Percentiles rank a stretch among this genome's conserved stretches.
Conservation (phyloP, 306 rosid species). For the Amphicarpaea edgeworthii region DNA sequence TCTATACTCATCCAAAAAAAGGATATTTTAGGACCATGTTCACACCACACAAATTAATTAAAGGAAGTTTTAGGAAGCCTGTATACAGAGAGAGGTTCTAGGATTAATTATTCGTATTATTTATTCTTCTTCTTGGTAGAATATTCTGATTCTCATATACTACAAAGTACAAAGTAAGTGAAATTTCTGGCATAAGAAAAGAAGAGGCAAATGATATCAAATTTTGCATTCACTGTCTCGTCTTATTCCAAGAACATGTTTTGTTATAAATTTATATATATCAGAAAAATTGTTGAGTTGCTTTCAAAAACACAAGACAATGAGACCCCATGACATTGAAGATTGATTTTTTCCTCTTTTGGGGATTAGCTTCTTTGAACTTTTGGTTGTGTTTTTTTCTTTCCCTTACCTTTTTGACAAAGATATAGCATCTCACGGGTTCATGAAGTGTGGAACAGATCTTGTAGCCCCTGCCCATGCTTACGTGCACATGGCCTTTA, state of each 20-base stretch:
- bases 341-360: not conserved
- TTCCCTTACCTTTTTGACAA: conserved; percentile 33
- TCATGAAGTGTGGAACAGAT: conserved; percentile 45
- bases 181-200: not conserved
- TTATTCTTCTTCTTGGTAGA: not conserved
- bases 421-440: conserved; percentile 48
- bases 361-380: conserved; percentile 31
- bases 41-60: not conserved
- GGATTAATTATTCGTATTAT: not conserved
- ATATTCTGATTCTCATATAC: not conserved
- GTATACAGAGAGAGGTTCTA: not conserved
- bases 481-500: conserved; percentile 60
- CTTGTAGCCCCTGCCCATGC: conserved; percentile 60
- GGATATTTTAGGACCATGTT: not conserved
- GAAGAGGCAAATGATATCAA: not conserved
- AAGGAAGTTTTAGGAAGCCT: not conserved
- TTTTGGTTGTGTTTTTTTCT: conserved; percentile 30
- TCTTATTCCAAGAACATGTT: conserved; percentile 7
- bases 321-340: conserved; percentile 15
- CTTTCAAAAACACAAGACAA: conserved; percentile 33
- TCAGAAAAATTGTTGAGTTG: not conserved
- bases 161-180: not conserved
- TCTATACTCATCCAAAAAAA: not conserved
- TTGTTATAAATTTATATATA: not conserved
- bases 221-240: not conserved